These are phyloP conservation scores for Liquidambar formosana DNA, from an alignment of 164 flowering plant species.

Conservation along the genomic window DNA sequence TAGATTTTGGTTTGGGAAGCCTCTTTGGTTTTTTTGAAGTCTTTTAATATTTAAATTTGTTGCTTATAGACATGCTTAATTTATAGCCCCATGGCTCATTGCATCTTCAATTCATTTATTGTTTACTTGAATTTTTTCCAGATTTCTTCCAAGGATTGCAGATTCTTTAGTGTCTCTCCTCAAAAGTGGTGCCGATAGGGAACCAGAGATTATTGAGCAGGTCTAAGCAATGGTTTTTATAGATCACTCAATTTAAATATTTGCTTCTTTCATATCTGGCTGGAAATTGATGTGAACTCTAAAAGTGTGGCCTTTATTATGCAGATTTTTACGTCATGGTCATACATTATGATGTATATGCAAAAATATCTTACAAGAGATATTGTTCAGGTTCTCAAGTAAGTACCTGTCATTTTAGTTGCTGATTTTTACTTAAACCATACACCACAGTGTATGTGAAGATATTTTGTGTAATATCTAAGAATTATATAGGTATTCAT, in stretches of 20 bases:
- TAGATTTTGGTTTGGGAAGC: too few relatives aligned
- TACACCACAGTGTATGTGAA: neutral
- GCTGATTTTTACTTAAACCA: neutral
- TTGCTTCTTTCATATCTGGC: neutral
- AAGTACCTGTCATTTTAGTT: conserved; percentile 30
- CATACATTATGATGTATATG: conserved; percentile 74
- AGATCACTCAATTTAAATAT: neutral
- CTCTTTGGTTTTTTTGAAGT: neutral
- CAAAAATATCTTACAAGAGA: conserved; percentile 68
- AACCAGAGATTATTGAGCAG: conserved; percentile 91
- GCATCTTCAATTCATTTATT: conserved; percentile 5
- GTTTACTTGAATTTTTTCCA: conserved; percentile 25
- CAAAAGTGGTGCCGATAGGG: conserved; percentile 79
- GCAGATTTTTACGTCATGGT: conserved; percentile 93
- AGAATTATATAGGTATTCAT: neutral
- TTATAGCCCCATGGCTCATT: neutral
- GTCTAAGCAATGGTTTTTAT: conserved; percentile 26
- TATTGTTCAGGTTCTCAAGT: conserved; percentile 63
- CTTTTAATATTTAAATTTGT: neutral
- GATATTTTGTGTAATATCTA: neutral
- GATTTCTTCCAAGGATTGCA: conserved; percentile 59
- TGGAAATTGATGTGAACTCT: conserved; percentile 7
- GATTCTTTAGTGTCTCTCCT: conserved; percentile 62
- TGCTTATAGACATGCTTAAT: neutral
- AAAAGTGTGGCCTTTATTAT: conserved; percentile 11